Evolutionary conservation across 1,284 basidiomycete genomes (phyloP).

Genomic region (Nidula niveotomentosa): DNA sequence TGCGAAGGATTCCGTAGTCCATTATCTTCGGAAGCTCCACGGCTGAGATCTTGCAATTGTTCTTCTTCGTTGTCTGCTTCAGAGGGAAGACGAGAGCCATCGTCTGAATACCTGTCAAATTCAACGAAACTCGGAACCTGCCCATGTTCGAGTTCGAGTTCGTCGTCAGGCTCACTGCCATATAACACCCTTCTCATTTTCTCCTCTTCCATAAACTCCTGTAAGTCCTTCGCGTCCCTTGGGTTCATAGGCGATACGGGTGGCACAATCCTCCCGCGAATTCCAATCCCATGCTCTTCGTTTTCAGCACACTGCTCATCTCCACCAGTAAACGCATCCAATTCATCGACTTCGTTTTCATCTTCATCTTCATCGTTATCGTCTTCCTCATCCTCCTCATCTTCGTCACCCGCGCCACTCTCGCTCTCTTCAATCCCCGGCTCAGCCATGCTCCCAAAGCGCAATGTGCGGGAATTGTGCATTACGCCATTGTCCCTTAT

Average conservation of each 20-base stretch:
- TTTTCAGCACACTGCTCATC: constrained; percentile 22
- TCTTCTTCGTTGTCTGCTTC: constrained; percentile 4
- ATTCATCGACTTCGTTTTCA: constrained; percentile 30
- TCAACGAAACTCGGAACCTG: too few species aligned
- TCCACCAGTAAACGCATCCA: constrained; percentile 24
- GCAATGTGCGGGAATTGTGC: constrained; percentile 32
- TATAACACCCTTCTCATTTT: constrained; percentile 42
- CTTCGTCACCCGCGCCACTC: constrained; percentile 27
- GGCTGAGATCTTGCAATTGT: not conserved
- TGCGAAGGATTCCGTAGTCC: too few species aligned
- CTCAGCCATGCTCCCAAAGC: constrained; percentile 24
- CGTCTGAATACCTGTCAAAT: too few species aligned
- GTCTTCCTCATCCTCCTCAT: constrained; percentile 22
- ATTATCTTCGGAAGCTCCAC: too few species aligned
- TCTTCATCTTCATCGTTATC: constrained; percentile 34
- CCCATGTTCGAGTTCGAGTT: not conserved
- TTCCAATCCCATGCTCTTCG: constrained; percentile 29
- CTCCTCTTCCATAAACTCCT: constrained; percentile 68
- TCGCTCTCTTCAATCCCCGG: constrained; percentile 23
- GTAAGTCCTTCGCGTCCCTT: constrained; percentile 60
- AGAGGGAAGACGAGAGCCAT: not conserved
- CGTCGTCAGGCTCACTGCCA: constrained; percentile 28
- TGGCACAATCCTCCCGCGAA: constrained; percentile 30
- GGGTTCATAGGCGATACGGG: constrained; percentile 45
- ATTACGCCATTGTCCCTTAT: constrained; percentile 69